A percentile compares a stretch with the other conserved stretches of the same genome.
phyloP scores from a whole-genome alignment of 306 rosid species.

The Nissolia schottii region DNA sequence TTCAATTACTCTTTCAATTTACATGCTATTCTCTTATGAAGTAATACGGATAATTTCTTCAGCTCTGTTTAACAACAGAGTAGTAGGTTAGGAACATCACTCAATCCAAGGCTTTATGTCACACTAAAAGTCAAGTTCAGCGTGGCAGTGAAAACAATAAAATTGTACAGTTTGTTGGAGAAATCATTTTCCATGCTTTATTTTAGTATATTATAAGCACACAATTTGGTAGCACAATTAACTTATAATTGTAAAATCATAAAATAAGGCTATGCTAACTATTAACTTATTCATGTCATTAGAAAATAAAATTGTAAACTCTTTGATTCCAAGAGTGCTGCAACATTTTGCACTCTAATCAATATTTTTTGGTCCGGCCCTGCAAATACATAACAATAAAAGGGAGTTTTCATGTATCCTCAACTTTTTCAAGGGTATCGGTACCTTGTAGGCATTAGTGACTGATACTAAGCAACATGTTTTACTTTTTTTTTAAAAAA shows the following conservation, averaged over 20 bases:
- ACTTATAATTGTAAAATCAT: too few species aligned
- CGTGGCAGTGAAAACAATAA: background rate
- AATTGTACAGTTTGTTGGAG: background rate
- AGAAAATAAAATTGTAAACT: background rate
- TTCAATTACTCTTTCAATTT: background rate
- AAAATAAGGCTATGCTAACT: background rate
- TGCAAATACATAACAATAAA: background rate
- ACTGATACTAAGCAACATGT: too few species aligned
- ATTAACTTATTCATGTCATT: background rate
- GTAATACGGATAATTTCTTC: background rate
- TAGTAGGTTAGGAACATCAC: background rate
- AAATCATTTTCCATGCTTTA: constrained; percentile 2
- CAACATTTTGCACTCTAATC: constrained; percentile 3
- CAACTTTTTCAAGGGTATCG: too few species aligned
- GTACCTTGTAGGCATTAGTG: too few species aligned
- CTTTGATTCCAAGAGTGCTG: constrained; percentile 2
- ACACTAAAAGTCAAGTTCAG: background rate
- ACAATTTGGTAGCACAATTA: background rate
- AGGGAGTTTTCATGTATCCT: too few species aligned
- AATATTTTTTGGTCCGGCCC: background rate
- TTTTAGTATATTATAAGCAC: background rate
- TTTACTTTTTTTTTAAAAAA: too few species aligned
- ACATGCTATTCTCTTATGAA: background rate
- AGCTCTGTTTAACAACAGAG: background rate
- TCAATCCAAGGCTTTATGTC: background rate